phyloP scores from a whole-genome alignment of 108 stramenopile genomes.

The Parietichytrium sp. region DNA sequence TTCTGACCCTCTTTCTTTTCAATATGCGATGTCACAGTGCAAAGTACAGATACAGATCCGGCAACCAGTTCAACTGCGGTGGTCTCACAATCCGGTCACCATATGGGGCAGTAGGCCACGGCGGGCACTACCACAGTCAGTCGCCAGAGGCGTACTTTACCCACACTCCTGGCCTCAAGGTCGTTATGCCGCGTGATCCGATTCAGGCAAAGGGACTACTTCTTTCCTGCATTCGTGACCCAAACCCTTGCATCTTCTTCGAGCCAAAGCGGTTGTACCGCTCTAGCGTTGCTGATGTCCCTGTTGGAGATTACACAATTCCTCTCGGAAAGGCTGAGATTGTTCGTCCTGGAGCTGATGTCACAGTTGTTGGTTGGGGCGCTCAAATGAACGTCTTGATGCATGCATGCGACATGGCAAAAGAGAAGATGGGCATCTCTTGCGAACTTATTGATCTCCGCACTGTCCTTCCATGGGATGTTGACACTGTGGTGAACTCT shows the following conservation, averaged over 20 bases:
- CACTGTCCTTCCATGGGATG: constrained; percentile 90
- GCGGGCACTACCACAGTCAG: constrained; percentile 94
- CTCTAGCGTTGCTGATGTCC: constrained; percentile 87
- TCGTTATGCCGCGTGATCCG: constrained; percentile 91
- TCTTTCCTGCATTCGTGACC: constrained; percentile 78
- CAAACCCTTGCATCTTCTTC: constrained; percentile 91
- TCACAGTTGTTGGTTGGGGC: constrained; percentile 92
- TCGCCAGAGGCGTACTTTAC: constrained; percentile 88
- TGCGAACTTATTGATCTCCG: constrained; percentile 94
- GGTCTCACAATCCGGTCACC: constrained; percentile 87
- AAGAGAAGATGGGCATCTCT: constrained; percentile 69
- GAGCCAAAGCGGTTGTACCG: constrained; percentile 96
- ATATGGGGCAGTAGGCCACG: constrained; percentile 86
- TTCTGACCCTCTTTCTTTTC: too few species aligned
- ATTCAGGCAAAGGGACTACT: constrained; percentile 88
- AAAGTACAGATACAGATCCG: constrained; percentile 87
- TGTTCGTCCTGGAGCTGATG: constrained; percentile 76
- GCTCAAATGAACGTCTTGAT: constrained; percentile 75
- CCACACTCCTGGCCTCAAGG: constrained; percentile 87
- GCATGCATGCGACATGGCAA: constrained; percentile 73
- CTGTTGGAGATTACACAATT: constrained; percentile 86
- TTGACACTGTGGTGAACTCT: constrained; percentile 70
- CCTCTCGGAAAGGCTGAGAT: constrained; percentile 85
- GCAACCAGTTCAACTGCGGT: constrained; percentile 93
- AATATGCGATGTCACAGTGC: too few species aligned